Conservation (phyloP, 768 basidiomycete genomes). For the Psilocybe subaeruginosa region DNA sequence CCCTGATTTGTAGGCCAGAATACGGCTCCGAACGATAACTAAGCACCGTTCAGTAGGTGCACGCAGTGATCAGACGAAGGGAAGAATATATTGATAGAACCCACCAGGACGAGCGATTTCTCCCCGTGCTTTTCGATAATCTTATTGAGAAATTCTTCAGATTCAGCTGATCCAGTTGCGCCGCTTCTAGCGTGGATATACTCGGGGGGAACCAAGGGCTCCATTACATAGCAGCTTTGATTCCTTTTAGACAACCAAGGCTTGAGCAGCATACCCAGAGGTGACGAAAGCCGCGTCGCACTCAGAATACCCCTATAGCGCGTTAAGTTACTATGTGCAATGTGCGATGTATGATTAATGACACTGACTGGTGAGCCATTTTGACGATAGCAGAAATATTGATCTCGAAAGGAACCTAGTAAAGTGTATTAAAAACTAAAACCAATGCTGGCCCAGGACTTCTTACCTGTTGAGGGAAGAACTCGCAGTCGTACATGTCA, state of each 20-base stretch:
- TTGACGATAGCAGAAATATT: neutral
- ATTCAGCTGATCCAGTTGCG: neutral
- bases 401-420: neutral
- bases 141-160: conserved; percentile 7
- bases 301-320: neutral
- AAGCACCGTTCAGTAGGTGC: neutral
- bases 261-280: conserved; percentile 2
- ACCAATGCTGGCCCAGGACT: too few species aligned
- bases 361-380: conserved; percentile 4
- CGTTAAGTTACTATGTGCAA: neutral
- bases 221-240: conserved; percentile 8
- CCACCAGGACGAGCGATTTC: conserved; percentile 10
- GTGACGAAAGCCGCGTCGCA: conserved; percentile 9
- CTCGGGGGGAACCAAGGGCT: conserved; percentile 12
- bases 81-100: neutral
- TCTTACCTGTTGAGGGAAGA: conserved; percentile 6
- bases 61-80: neutral
- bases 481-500: conserved; percentile 10
- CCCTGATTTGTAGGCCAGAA: conserved; percentile 12
- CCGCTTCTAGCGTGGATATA: neutral
- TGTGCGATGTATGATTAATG: neutral
- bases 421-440: neutral
- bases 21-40: conserved; percentile 18
- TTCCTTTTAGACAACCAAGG: conserved; percentile 8
- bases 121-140: neutral